Base-by-base conservation (phyloP, 73 alveolate genomes). In the Durusdinium trenchii region DNA sequence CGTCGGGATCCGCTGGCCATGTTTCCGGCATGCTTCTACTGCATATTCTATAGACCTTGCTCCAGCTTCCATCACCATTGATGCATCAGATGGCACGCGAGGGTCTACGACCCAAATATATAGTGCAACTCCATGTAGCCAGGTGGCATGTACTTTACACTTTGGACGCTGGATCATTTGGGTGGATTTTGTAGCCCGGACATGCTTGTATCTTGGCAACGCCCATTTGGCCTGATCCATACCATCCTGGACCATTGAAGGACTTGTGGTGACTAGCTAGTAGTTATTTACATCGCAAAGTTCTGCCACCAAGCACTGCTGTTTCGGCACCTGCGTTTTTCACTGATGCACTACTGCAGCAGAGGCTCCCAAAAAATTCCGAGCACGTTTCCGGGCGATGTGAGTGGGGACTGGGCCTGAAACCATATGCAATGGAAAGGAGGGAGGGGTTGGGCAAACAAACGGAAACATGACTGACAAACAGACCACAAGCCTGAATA, bases 171-270 rank as follows among this genome's bases (percentile, higher is more conserved):
- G 84, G 36, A 71, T 18, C 84, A 71, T 71, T 36, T 71, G 84
- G 30, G 84, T 71, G 20, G 84, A n/a, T 51, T 71, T 71, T 30
- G 38, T 6, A 71, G 84, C 52, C 51, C 84, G 9, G 32, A 36
- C 52, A 6, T 51, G 52, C 6, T 71, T 48, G 42, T 35, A 71
- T 32, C 84, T 6, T 6, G 84, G 84, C 6, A 71, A 26, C 28
- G 52, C 20, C 84, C 84, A 71, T 28, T 71, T 71, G 51, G 84
- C 48, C 51, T 71, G 84, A 36, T 71, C 84, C 84, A 71, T 71
- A 51, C 84, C 84, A 38, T 71, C 84, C 84, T 71, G 10, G n/a
- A n/a, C n/a, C n/a, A n/a, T n/a, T n/a, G n/a, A n/a, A n/a, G n/a
- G n/a, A n/a, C n/a, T n/a, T n/a, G n/a, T n/a, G n/a, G n/a, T n/a